Evolutionary conservation across 768 basidiomycete genomes (phyloP).

Genomic region (Symmetrospora coprosmae): DNA sequence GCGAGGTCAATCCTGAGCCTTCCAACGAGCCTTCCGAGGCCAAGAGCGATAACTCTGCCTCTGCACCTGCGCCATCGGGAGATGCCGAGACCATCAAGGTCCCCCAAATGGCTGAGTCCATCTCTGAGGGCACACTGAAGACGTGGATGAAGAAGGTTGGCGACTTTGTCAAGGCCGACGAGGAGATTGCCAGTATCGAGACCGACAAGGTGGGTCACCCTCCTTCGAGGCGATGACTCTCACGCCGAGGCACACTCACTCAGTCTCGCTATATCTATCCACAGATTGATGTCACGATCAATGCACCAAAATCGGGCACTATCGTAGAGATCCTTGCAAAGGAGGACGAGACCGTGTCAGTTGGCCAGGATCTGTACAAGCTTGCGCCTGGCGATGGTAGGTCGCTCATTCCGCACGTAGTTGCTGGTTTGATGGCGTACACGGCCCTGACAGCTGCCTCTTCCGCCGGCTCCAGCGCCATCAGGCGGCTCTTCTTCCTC

Average conservation of each 20-base stretch:
- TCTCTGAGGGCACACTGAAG: conserved; percentile 92
- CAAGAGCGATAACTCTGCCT: no score
- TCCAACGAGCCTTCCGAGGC: no score
- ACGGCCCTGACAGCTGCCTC: no score
- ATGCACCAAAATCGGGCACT: conserved; percentile 72
- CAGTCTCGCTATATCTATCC: not conserved
- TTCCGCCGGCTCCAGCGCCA: no score
- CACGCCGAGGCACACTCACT: not conserved
- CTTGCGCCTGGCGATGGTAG: conserved; percentile 58
- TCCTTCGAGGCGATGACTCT: not conserved
- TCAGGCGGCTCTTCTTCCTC: no score
- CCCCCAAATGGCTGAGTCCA: conserved; percentile 78
- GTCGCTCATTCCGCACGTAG: no score
- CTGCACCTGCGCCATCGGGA: not conserved
- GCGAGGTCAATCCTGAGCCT: no score
- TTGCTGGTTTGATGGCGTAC: no score
- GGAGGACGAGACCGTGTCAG: conserved; percentile 86
- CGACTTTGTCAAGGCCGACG: conserved; percentile 75
- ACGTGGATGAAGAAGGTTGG: conserved; percentile 87
- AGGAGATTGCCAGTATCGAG: conserved; percentile 95
- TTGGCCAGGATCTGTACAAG: conserved; percentile 85
- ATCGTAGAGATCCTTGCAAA: conserved; percentile 72
- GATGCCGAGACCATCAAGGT: conserved; percentile 75
- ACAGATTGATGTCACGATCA: conserved; percentile 94
- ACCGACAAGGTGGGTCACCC: conserved; percentile 71